Evolutionary conservation across 106 monocot genomes (phyloP), one percentile per base, ranked within the genome.

Genomic region (Allium fistulosum): DNA sequence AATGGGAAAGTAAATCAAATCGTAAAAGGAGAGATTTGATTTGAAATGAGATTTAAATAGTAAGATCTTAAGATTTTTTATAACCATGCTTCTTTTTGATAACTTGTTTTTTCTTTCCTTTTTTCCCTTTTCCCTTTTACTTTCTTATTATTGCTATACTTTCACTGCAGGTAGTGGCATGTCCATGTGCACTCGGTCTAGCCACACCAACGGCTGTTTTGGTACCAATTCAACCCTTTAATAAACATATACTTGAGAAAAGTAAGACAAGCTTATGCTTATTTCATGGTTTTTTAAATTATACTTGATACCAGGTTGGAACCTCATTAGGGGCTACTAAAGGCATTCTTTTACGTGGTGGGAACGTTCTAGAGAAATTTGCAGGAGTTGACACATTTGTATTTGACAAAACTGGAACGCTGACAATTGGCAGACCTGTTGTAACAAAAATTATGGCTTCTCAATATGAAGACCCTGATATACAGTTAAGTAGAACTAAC

Each of bases 161-260:
- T 37, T 5, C 37, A 62, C 15, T 82, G 55, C 66, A 97, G 96
- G 96, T 99, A 73, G 71, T 99, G 82, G 97, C 97, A 63, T 99
- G 97, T 72, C 97, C 97, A 17, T 99, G 97, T 83, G 97, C 97
- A 51, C 90, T 99, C 73, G 97, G 97, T 46, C 79, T 99, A 18
- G 97, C 97, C 46, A 99, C 97, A 53, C 97, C 97, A 56, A 99
- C 97, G 69, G 97, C 97, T 74, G 97, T 99, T 49, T 80, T 99
- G 97, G 96, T 97, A 86, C 37, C 37, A 37, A 37, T 37, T 5
- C 2, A 37, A 37, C 37, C 37, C 37, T 46, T 16, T 17, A 63
- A 48, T 53, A 58, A 58, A 62, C 11, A 49, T 49, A 47, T 45
- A 55, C 49, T 45, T 77, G 26, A 61, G 49, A 57, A 56, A 66